phyloP scores from a whole-genome alignment of 1,284 basidiomycete genomes.

The Ustilago trichophora region DNA sequence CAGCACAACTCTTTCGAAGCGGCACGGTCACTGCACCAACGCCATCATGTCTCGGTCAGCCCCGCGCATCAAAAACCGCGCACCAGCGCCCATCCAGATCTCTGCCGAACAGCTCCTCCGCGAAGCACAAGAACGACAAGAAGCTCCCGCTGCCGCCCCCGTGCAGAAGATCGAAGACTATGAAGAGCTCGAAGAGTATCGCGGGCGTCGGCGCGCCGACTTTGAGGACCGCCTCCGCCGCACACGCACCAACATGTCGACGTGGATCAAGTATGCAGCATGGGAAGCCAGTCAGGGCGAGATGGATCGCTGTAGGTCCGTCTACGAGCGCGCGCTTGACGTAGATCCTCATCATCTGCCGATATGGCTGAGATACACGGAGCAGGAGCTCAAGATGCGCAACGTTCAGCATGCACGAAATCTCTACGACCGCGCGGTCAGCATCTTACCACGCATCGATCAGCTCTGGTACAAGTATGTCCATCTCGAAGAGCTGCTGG shows the following conservation, averaged over 20 bases:
- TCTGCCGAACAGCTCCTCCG: conserved; percentile 96
- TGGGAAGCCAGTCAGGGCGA: conserved; percentile 94
- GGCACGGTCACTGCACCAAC: no score
- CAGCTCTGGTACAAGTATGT: conserved; percentile 94
- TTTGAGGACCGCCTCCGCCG: conserved; percentile 94
- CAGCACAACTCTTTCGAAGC: no score
- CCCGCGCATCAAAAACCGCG: conserved; percentile 87
- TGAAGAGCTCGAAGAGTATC: conserved; percentile 95
- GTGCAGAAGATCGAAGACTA: conserved; percentile 80
- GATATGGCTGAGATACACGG: conserved; percentile 95
- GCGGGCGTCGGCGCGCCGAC: conserved; percentile 91
- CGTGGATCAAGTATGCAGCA: conserved; percentile 73
- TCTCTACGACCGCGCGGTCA: conserved; percentile 94
- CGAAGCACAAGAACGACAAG: conserved; percentile 97
- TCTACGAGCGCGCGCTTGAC: conserved; percentile 95
- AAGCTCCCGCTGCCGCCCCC: conserved; percentile 76
- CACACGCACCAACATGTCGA: conserved; percentile 76
- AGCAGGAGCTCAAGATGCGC: conserved; percentile 95
- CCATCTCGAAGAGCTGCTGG: conserved; percentile 94
- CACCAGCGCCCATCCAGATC: conserved; percentile 92
- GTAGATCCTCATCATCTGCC: conserved; percentile 88
- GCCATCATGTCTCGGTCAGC: conserved; percentile 64
- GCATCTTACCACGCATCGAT: conserved; percentile 91
- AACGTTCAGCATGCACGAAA: conserved; percentile 97
- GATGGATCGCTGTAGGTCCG: conserved; percentile 75